A percentile compares a stretch with the other conserved stretches of the same genome.
Evolutionary conservation across 116 monocot genomes (phyloP).

Genomic region (Trichopus zeylanicus): DNA sequence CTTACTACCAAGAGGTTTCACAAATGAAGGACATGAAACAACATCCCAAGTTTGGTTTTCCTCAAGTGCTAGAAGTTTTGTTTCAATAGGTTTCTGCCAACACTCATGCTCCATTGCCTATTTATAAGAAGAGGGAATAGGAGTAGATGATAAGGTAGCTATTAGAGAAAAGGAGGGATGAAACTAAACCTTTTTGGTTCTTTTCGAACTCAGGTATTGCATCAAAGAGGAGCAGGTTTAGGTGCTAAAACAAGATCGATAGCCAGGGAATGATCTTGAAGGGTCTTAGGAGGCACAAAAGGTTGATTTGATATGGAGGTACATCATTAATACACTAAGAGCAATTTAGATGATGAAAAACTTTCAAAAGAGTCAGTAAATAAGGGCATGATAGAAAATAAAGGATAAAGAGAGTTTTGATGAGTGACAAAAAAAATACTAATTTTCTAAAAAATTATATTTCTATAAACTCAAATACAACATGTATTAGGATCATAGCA

Average conservation of each 20-base stretch:
- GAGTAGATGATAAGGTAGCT: neutral
- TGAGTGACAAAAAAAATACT: neutral
- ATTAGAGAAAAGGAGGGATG: neutral
- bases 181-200: neutral
- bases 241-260: neutral
- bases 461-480: neutral
- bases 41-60: neutral
- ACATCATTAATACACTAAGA: neutral
- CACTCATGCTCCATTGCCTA: constrained; percentile 1
- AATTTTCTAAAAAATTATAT: constrained; percentile 9
- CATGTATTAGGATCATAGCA: neutral
- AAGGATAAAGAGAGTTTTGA: too few relatives aligned
- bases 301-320: neutral
- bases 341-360: neutral
- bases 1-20: neutral
- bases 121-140: neutral
- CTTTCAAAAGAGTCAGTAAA: neutral
- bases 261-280: too few relatives aligned
- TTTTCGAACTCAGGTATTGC: neutral
- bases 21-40: neutral
- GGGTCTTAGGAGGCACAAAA: neutral
- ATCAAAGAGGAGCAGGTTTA: neutral
- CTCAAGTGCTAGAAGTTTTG: neutral
- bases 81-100: neutral
- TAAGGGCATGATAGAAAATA: neutral